These are phyloP conservation scores for Huiozyma sinensis DNA, from an alignment of 805 yeast genomes.

Conservation along the genomic window DNA sequence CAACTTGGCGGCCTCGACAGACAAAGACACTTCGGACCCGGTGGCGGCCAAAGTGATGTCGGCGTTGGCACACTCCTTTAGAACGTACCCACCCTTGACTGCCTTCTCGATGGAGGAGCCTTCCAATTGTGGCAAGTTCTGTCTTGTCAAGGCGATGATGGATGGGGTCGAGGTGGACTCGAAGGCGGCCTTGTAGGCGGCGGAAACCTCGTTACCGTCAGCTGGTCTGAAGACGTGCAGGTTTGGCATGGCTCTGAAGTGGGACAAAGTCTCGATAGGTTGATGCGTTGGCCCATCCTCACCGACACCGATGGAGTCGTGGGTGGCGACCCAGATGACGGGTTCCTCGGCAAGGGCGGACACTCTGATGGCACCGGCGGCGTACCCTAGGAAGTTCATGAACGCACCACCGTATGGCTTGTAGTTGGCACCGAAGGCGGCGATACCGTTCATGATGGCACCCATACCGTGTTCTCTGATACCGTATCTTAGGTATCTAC, in stretches of 20 bases:
- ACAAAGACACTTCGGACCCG: conserved; percentile 83
- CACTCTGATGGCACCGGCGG: conserved; percentile 79
- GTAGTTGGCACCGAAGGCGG: conserved; percentile 79
- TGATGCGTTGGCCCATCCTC: conserved; percentile 94
- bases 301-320: conserved; percentile 84
- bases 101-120: conserved; percentile 91
- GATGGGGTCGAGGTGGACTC: conserved; percentile 57
- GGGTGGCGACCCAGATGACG: conserved; percentile 80
- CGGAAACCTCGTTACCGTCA: conserved; percentile 82
- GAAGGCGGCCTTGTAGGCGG: conserved; percentile 63
- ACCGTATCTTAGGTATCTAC: conserved; percentile 95
- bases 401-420: conserved; percentile 95
- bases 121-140: conserved; percentile 83
- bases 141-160: conserved; percentile 72
- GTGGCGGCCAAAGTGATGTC: conserved; percentile 77
- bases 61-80: conserved; percentile 44
- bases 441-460: conserved; percentile 94
- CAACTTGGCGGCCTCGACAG: conserved; percentile 72
- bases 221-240: conserved; percentile 86
- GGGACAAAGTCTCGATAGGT: conserved; percentile 83
- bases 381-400: conserved; percentile 84
- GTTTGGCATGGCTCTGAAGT: conserved; percentile 78
- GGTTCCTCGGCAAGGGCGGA: conserved; percentile 78
- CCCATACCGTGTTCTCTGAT: conserved; percentile 99
- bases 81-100: conserved; percentile 85